Base-by-base conservation (phyloP, 257 asterid species). In the Fraxinus cuspidata region DNA sequence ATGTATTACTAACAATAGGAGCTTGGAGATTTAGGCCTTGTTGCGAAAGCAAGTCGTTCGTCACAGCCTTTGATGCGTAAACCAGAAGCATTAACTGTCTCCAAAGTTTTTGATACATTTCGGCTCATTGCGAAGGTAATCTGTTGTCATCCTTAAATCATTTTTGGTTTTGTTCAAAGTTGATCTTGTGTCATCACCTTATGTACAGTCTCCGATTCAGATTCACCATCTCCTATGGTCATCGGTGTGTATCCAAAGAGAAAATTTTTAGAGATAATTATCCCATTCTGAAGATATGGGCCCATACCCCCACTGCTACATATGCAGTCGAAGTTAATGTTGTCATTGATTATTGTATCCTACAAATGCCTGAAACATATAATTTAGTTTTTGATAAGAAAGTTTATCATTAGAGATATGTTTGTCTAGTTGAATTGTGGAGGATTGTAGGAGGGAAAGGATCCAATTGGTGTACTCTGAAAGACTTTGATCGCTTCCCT, bases 21-120 rank as follows among this genome's bases (percentile, higher is more conserved):
- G 74, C 96, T 92, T 84, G 98, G 98, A 73, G 98, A 93, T 83
- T 85, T 96, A 77, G 98, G 99, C 66, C 97, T 89, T 79, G 97
- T 93, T 60, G 98, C 99, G 51, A 90, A 92, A 87, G 96, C 90
- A 69, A 84, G 91, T 78, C 97, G 99, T 15, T 92, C 99, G 51
- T 96, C 98, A 64, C 97, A 93, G 88, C 85, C 97, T 82, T 76
- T 96, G 85, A 88, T 93, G 96, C 85, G 85, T 51, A 92, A 93
- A 88, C 99, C 98, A 65, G 95, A 88, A 85, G 78, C 95, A 13
- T 74, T 96, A 72, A 92, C 97, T 44, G 97, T 90, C 79, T 74
- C 86, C 65, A 93, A 93, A 89, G 98, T 96, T 80, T 92, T 96
- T 78, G 86, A 92, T 49, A 87, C 96, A 44, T 93, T 96, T 82